Percentiles rank a stretch among this genome's conserved stretches.
Evolutionary conservation across 177 flowering plant species (phyloP).

Genomic region (Vitis hybrid): DNA sequence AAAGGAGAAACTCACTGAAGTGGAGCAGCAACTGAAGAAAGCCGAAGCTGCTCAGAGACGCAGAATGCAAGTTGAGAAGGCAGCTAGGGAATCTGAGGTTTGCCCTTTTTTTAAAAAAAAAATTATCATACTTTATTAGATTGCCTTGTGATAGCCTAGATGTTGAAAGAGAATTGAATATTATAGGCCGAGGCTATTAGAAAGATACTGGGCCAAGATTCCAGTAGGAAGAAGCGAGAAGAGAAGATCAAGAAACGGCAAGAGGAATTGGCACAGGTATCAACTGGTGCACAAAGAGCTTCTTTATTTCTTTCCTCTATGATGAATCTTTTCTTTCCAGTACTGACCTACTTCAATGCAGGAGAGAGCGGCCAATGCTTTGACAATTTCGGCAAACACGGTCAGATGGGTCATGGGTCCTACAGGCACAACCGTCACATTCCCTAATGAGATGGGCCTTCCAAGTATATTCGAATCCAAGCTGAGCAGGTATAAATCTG

Average conservation of each 20-base stretch:
- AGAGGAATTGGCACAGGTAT: conserved; percentile 42
- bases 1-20: conserved; percentile 50
- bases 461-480: conserved; percentile 46
- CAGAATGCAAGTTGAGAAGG: conserved; percentile 54
- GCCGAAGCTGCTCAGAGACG: conserved; percentile 67
- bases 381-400: conserved; percentile 27
- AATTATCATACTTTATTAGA: background rate
- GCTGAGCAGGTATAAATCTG: conserved; percentile 36
- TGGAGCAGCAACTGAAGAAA: conserved; percentile 60
- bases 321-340: background rate
- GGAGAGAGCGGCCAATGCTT: conserved; percentile 50
- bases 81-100: conserved; percentile 58
- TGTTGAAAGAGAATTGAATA: background rate
- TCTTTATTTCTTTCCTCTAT: background rate
- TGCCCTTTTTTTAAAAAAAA: background rate
- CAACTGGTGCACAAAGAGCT: background rate
- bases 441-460: conserved; percentile 43
- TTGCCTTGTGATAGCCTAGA: background rate
- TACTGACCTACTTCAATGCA: conserved; percentile 9
- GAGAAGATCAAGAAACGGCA: conserved; percentile 42
- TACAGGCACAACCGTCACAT: conserved; percentile 45
- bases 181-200: conserved; percentile 59
- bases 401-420: conserved; percentile 53
- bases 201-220: conserved; percentile 64
- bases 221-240: conserved; percentile 47